These are phyloP conservation scores for Erigeron philadelphicus DNA, from an alignment of 140 eudicot genomes.

Conservation along the genomic window DNA sequence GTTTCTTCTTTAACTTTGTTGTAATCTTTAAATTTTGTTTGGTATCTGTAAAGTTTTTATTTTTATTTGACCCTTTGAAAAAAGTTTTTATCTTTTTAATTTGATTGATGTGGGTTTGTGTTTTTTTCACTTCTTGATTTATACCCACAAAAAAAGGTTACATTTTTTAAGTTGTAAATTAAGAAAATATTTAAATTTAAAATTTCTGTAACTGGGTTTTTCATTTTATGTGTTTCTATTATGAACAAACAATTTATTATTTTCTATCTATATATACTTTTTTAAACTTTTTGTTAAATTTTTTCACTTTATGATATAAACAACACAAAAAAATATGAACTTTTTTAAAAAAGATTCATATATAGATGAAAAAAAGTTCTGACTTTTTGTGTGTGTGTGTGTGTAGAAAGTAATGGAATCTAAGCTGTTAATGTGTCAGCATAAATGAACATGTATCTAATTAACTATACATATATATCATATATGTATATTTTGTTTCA, in stretches of 20 bases:
- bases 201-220: constrained; percentile 9
- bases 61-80: background rate
- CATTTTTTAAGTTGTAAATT: background rate
- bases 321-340: background rate
- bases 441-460: background rate
- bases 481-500: constrained; percentile 12
- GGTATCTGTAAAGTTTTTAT: background rate
- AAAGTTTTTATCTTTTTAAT: background rate
- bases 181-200: too few species aligned
- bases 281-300: too few species aligned
- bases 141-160: background rate
- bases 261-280: too few species aligned
- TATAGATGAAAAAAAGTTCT: constrained; percentile 14
- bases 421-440: constrained; percentile 13
- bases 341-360: constrained; percentile 16
- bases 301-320: background rate
- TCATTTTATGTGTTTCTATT: constrained; percentile 4
- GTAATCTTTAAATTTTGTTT: background rate
- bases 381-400: background rate
- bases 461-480: background rate
- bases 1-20: constrained; percentile 2
- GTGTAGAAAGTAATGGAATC: constrained; percentile 30
- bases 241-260: constrained; percentile 5
- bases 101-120: background rate
- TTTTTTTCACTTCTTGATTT: background rate